Base-by-base conservation (phyloP, 2,329 filamentous ascomycete genomes). In the Pseudogymnoascus sp. region DNA sequence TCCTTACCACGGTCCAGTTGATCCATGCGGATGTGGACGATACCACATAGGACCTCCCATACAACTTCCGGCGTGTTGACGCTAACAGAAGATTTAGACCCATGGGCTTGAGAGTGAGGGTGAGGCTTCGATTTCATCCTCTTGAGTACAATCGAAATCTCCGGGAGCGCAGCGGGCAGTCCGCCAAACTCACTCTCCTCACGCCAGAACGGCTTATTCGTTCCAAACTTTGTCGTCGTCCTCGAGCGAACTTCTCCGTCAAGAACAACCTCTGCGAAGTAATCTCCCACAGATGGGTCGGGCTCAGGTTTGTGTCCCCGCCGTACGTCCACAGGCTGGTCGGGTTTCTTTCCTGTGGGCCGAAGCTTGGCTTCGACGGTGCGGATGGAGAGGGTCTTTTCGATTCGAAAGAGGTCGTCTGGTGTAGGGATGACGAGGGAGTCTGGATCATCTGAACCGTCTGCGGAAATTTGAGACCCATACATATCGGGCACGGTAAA, bases 401-500 rank as follows among this genome's bases (percentile, higher is more conserved):
- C 83, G 22, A 87, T 75, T 11, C 84, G 77, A 65, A 87, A 87
- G 22, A 82, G 73, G 58, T 85, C 80, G 7, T 70, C 78, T 71
- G 35, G 65, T 2, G 57, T 39, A 6, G 66, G 30, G 41, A 50
- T 37, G 15, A 47, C 53, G 37, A 57, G 38, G 20, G 50, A 33
- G 20, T 61, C 57, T 41, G 50, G 61, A 25, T 37, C 33, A 36
- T 41, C 62, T 22, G n/a, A 58, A 39, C 30, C 62, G 25, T 43
- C 58, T 30, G 20, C 60, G 57, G 12, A 62, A 18, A 9, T 53
- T 58, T 15, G 63, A 14, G 35, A 25, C 1, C 71, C 90, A 71
- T 96, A 97, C 11, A 97, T 80, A 68, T 97, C 91, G 0, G 94
- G 93, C 50, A 96, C 87, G 0, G 93, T 91, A 72, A 97, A 97